These are phyloP conservation scores for Vitis rotundifolia DNA, from an alignment of 164 flowering plant genomes.

Conservation along the genomic window DNA sequence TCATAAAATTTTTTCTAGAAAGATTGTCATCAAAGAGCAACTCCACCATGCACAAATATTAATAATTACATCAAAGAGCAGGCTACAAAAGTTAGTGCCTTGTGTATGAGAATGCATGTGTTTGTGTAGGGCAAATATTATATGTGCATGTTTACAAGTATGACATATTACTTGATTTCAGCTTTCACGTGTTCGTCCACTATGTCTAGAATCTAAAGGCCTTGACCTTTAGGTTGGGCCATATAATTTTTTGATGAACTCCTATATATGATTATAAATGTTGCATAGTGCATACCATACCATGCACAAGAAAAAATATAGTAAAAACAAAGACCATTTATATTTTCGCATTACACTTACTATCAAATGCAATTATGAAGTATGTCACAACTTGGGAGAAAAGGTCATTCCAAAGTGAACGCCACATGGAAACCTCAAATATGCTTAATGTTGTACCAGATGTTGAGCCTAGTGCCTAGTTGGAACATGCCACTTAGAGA, in stretches of 20 bases:
- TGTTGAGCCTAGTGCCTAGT: conserved; percentile 59
- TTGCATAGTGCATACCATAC: conserved; percentile 43
- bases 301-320: not conserved
- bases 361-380: not conserved
- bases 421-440: conserved; percentile 77
- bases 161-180: conserved; percentile 32
- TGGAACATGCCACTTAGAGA: conserved; percentile 48
- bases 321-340: conserved; percentile 1
- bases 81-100: no score
- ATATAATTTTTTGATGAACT: conserved; percentile 34
- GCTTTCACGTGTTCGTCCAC: conserved; percentile 16
- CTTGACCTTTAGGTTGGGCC: conserved; percentile 25
- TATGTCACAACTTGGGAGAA: conserved; percentile 68
- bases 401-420: conserved; percentile 87
- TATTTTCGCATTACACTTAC: not conserved
- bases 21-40: no score
- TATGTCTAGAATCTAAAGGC: conserved; percentile 14
- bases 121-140: no score
- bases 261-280: conserved; percentile 67
- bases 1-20: no score
- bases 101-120: no score
- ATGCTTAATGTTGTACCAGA: conserved; percentile 52
- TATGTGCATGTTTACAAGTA: not conserved
- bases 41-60: no score
- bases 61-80: no score